phyloP scores from a whole-genome alignment of 2,329 filamentous ascomycete species.

The Verticillium zaregamsianum region DNA sequence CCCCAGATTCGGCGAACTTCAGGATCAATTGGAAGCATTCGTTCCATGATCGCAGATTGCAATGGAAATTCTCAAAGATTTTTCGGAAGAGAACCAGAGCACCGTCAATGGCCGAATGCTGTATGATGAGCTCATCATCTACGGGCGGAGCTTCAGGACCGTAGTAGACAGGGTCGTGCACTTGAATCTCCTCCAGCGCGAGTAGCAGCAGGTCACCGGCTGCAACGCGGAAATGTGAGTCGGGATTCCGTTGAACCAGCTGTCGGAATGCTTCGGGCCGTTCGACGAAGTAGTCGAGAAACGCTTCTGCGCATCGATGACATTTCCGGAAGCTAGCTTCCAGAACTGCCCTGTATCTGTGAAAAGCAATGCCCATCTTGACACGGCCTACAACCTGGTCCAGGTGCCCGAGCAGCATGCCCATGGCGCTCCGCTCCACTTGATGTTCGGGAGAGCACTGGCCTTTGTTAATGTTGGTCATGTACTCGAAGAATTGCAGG shows the following conservation, averaged over 20 bases:
- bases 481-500: constrained; percentile 52
- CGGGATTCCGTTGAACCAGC: constrained; percentile 59
- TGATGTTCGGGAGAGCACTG: constrained; percentile 43
- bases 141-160: constrained; percentile 13
- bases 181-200: constrained; percentile 50
- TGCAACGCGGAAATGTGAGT: constrained; percentile 49
- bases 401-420: constrained; percentile 59
- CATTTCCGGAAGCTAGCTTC: constrained; percentile 45
- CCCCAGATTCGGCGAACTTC: constrained; percentile 61
- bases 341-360: constrained; percentile 46
- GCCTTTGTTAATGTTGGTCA: constrained; percentile 33
- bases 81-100: constrained; percentile 45
- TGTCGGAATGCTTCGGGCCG: constrained; percentile 57
- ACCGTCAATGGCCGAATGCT: constrained; percentile 13
- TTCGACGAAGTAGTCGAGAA: constrained; percentile 57
- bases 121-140: not conserved
- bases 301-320: constrained; percentile 51
- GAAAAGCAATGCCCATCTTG: constrained; percentile 63
- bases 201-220: constrained; percentile 46
- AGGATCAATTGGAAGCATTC: constrained; percentile 70
- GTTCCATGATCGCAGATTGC: constrained; percentile 63
- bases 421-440: constrained; percentile 47
- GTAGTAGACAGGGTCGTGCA: constrained; percentile 42
- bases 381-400: constrained; percentile 71
- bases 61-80: constrained; percentile 61